phyloP scores from a whole-genome alignment of 2,329 filamentous ascomycete genomes.

The Sarocladiaceae sp. region DNA sequence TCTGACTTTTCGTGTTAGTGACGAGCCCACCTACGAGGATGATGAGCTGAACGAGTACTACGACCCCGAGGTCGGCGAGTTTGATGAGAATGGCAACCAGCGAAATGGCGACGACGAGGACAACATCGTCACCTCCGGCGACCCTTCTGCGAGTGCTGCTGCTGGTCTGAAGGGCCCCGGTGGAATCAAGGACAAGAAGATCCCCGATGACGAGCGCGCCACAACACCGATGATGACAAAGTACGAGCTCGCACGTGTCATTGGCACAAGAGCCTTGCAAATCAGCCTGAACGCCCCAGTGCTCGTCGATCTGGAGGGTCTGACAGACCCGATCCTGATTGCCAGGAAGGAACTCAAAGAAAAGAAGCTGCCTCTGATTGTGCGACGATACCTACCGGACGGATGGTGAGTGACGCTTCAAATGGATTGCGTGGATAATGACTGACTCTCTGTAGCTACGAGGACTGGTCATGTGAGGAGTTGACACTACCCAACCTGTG shows the following conservation, averaged over 20 bases:
- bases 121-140: slow-evolving; percentile 57
- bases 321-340: slow-evolving; percentile 96
- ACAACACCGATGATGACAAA: slow-evolving; percentile 99
- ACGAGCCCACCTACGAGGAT: slow-evolving; percentile 70
- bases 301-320: slow-evolving; percentile 91
- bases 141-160: slow-evolving; percentile 56
- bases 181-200: slow-evolving; percentile 75
- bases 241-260: slow-evolving; percentile 90
- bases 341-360: slow-evolving; percentile 95
- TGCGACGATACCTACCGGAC: slow-evolving; percentile 92
- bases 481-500: slow-evolving; percentile 55
- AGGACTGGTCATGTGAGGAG: slow-evolving; percentile 99
- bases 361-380: slow-evolving; percentile 97
- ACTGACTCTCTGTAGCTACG: slow-evolving; percentile 63
- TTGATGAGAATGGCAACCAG: slow-evolving; percentile 49
- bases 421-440: not conserved
- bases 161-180: slow-evolving; percentile 48
- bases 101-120: slow-evolving; percentile 49
- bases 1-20: slow-evolving; percentile 36
- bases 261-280: slow-evolving; percentile 90
- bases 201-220: slow-evolving; percentile 78
- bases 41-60: slow-evolving; percentile 59
- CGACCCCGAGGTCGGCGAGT: slow-evolving; percentile 48
- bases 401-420: slow-evolving; percentile 65
- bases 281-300: slow-evolving; percentile 99